Evolutionary conservation across 441 rosid species (phyloP).

Genomic region (Euphorbia celastroides): DNA sequence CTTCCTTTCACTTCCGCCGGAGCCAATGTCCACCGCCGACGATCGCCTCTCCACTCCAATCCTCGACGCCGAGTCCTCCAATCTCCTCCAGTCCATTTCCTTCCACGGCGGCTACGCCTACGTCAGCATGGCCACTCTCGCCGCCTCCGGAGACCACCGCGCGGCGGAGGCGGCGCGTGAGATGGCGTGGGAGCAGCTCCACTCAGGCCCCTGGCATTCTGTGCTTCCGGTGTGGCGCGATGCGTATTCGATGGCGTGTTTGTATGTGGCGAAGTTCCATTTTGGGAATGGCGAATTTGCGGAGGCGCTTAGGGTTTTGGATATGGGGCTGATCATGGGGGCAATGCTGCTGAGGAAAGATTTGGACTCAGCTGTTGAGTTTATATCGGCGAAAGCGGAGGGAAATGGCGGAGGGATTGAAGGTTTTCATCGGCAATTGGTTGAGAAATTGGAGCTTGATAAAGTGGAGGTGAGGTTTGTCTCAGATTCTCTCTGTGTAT

Average conservation of each 20-base stretch:
- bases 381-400: constrained; percentile 40
- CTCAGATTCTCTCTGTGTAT: constrained; percentile 13
- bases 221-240: constrained; percentile 95
- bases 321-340: constrained; percentile 94
- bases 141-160: constrained; percentile 62
- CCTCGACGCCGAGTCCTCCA: constrained; percentile 52
- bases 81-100: constrained; percentile 56
- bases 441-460: constrained; percentile 34
- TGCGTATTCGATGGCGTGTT: constrained; percentile 91
- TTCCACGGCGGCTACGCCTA: constrained; percentile 85
- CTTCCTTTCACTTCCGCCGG: constrained; percentile 1
- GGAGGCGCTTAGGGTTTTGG: constrained; percentile 78
- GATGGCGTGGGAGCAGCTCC: constrained; percentile 99
- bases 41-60: constrained; percentile 52
- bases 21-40: constrained; percentile 22
- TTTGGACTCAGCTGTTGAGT: constrained; percentile 58
- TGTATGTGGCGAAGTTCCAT: constrained; percentile 62
- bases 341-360: constrained; percentile 69
- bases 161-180: constrained; percentile 95
- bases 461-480: constrained; percentile 55
- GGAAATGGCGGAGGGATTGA: constrained; percentile 21
- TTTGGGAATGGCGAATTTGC: constrained; percentile 50
- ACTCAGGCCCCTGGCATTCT: constrained; percentile 96
- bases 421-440: constrained; percentile 22
- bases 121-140: constrained; percentile 62